Evolutionary conservation across 345 rosid genomes (phyloP).

Genomic region (Eucalyptus sp.): DNA sequence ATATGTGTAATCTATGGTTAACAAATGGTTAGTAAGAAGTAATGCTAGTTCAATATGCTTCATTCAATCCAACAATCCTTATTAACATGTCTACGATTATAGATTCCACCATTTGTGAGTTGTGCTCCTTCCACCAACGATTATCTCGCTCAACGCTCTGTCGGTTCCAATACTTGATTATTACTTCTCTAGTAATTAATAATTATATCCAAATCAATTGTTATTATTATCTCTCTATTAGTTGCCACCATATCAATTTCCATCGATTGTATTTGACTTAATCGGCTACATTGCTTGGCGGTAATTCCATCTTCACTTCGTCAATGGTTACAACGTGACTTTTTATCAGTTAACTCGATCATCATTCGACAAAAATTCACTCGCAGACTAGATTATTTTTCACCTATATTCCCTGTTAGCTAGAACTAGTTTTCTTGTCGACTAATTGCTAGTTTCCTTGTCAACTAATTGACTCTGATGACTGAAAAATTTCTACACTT

Average conservation of each 20-base stretch:
- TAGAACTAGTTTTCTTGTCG: neutral
- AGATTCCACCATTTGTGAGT: too few species aligned
- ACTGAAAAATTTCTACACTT: rapidly evolving
- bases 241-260: too few species aligned
- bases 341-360: neutral
- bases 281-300: rapidly evolving
- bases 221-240: too few species aligned
- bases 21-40: too few species aligned
- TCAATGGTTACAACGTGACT: neutral
- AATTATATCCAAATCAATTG: neutral
- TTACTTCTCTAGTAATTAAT: neutral
- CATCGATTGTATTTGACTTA: neutral
- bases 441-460: neutral
- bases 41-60: neutral
- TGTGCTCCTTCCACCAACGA: neutral
- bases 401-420: neutral
- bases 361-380: neutral
- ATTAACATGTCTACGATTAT: rapidly evolving
- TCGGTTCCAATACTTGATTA: neutral
- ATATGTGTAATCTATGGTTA: neutral
- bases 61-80: too few species aligned
- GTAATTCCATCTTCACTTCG: neutral
- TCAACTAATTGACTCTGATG: rapidly evolving
- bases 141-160: rapidly evolving
- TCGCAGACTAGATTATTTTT: neutral